Percentiles rank a stretch among this genome's conserved stretches.
These are phyloP conservation scores for Phytophthora tentaculata DNA, from an alignment of 352 stramenopile genomes.

Conservation along the genomic window DNA sequence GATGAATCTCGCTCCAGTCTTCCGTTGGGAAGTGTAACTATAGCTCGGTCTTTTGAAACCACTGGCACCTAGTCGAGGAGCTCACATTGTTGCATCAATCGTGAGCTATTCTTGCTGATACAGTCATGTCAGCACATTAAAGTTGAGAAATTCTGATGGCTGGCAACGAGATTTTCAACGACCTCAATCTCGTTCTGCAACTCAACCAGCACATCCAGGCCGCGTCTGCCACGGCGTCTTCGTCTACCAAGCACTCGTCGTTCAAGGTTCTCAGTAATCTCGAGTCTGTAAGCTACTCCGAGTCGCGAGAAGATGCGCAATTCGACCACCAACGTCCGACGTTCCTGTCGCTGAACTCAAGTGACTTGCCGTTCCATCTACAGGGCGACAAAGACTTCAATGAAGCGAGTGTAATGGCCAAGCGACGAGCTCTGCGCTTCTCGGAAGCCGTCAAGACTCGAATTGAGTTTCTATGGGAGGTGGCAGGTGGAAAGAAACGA, in stretches of 20 bases:
- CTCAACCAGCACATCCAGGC: slow-evolving; percentile 75
- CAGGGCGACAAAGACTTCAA: slow-evolving; percentile 77
- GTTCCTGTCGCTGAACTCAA: slow-evolving; percentile 30
- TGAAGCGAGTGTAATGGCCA: slow-evolving; percentile 58
- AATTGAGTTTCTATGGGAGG: slow-evolving; percentile 73
- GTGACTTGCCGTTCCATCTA: slow-evolving; percentile 73
- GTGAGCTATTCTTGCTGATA: slow-evolving; percentile 1
- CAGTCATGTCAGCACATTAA: slow-evolving; percentile 10
- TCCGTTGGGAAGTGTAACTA: slow-evolving; percentile 31
- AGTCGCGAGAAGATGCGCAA: slow-evolving; percentile 55
- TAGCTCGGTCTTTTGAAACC: slow-evolving; percentile 20
- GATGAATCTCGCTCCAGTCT: slow-evolving; percentile 29
- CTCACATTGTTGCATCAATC: neutral
- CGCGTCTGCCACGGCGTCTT: neutral
- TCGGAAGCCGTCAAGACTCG: slow-evolving; percentile 49
- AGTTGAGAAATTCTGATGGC: slow-evolving; percentile 30
- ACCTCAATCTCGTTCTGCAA: slow-evolving; percentile 72
- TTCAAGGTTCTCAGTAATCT: slow-evolving; percentile 82
- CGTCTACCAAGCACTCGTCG: slow-evolving; percentile 54
- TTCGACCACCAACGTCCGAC: slow-evolving; percentile 72
- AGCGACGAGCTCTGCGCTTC: slow-evolving; percentile 59
- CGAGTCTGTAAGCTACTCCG: slow-evolving; percentile 45
- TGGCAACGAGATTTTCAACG: slow-evolving; percentile 72
- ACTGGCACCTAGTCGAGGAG: slow-evolving; percentile 4
- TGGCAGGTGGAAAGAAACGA: slow-evolving; percentile 53